Base-by-base conservation (phyloP, 2,329 filamentous ascomycete genomes). In the Truncatella angustata region DNA sequence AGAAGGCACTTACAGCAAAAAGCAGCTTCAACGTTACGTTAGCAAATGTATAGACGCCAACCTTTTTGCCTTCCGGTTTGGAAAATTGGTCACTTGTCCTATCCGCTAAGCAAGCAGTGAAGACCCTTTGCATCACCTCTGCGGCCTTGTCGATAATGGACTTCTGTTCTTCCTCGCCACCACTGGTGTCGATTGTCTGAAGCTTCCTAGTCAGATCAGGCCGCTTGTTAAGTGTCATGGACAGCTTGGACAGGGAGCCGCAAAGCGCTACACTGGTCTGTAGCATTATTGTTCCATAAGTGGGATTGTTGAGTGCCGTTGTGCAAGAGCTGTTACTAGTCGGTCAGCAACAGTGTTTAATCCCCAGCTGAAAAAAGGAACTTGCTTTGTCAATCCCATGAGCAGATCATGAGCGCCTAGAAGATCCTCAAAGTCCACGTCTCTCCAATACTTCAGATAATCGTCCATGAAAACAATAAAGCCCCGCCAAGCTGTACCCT, bases 1-100 rank as follows among this genome's bases (percentile, higher is more conserved):
- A 14, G 20, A 42, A 48, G 30, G 9, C 12, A 66, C 77, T 42
- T 74, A 88, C 86, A 59, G 91, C 88, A 64, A 96, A 95, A 6
- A 97, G 79, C 3, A 97, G 82, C 68, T 92, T 93, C 45, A 97
- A 74, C 34, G 91, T 94, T 21, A 96, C 80, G 65, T 97, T 97
- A 54, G 91, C 92, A 71, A 96, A 91, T 53, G 90, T 85, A 72
- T 97, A 97, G 56, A 97, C 91, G 39, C 90, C 92, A 10, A 87
- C 74, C 64, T 93, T 91, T 66, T 92, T 95, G 50, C 91, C 91
- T 61, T 92, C 88, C 0, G 91, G 90, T 54, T 78, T 82, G 18
- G 83, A 84, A 59, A 80, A 81, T 11, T 83, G 77, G 23, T 81
- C 84, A 16, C 85, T 85, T 1, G 83, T 86, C 45, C 90, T 82